These are phyloP conservation scores for Xylaria flabelliformis DNA, from an alignment of 495 filamentous ascomycete genomes.

Conservation along the genomic window DNA sequence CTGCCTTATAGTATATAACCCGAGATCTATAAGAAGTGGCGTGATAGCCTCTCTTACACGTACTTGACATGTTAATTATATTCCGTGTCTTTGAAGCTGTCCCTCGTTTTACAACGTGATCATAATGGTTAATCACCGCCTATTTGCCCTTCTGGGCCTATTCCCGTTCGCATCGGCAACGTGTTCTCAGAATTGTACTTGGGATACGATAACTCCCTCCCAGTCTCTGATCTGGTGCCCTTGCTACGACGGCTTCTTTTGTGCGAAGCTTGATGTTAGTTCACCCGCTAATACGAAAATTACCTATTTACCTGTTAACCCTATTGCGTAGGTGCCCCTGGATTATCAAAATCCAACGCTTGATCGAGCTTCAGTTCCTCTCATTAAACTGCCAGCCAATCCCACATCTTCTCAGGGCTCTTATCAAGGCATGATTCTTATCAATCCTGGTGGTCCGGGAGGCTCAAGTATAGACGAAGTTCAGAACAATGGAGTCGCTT, in stretches of 20 bases:
- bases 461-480: constrained; percentile 38
- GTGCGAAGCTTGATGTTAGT: constrained; percentile 26
- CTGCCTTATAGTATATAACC: not conserved
- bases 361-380: constrained; percentile 21
- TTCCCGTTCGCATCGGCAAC: not conserved
- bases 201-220: constrained; percentile 25
- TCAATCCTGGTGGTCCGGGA: constrained; percentile 51
- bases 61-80: not conserved
- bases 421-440: constrained; percentile 41
- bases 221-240: constrained; percentile 27
- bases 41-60: not conserved
- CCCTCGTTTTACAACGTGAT: not conserved
- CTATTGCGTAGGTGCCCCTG: constrained; percentile 22
- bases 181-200: constrained; percentile 24
- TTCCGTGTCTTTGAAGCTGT: not conserved
- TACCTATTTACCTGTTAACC: not conserved
- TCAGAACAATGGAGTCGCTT: constrained; percentile 10
- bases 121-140: not conserved
- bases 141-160: not conserved
- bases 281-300: not conserved
- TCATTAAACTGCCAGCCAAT: constrained; percentile 35
- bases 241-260: constrained; percentile 26
- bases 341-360: constrained; percentile 25
- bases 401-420: constrained; percentile 29
- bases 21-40: constrained; percentile 4